Conservation (phyloP, 2,329 filamentous ascomycete genomes). For the Paracoccidioides lutzii region DNA sequence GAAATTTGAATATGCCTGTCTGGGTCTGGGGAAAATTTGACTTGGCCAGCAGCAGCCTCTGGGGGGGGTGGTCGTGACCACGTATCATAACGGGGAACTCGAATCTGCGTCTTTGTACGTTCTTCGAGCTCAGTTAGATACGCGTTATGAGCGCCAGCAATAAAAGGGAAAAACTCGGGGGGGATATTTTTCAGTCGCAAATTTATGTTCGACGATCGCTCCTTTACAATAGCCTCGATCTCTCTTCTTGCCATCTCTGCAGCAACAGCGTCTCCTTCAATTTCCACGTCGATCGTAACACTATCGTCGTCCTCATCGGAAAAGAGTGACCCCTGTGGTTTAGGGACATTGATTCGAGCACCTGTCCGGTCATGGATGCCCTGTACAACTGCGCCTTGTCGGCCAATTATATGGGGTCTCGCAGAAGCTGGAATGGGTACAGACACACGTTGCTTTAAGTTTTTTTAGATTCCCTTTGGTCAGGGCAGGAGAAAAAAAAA, state of each 20-base stretch:
- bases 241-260: slow-evolving; percentile 71
- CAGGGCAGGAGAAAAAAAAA: not conserved
- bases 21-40: slow-evolving; percentile 56
- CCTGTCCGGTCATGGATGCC: slow-evolving; percentile 79
- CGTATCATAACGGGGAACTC: slow-evolving; percentile 69
- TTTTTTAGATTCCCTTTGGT: not conserved
- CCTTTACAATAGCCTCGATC: slow-evolving; percentile 76
- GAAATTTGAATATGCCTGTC: slow-evolving; percentile 72
- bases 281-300: slow-evolving; percentile 66
- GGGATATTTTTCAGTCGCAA: slow-evolving; percentile 73
- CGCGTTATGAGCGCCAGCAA: slow-evolving; percentile 65
- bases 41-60: slow-evolving; percentile 49
- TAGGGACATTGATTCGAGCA: slow-evolving; percentile 80
- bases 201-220: slow-evolving; percentile 70
- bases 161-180: slow-evolving; percentile 88
- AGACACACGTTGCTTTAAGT: slow-evolving; percentile 48
- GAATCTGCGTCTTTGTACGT: slow-evolving; percentile 62
- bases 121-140: slow-evolving; percentile 56
- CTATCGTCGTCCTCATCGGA: slow-evolving; percentile 66
- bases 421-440: slow-evolving; percentile 73
- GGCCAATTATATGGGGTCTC: slow-evolving; percentile 83
- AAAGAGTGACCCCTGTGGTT: slow-evolving; percentile 51
- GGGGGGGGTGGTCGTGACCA: slow-evolving; percentile 58
- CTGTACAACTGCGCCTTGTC: slow-evolving; percentile 79
- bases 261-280: slow-evolving; percentile 84